These are phyloP conservation scores for Rhinocladiella mackenziei DNA, from an alignment of 2,329 filamentous ascomycete genomes.

Conservation along the genomic window DNA sequence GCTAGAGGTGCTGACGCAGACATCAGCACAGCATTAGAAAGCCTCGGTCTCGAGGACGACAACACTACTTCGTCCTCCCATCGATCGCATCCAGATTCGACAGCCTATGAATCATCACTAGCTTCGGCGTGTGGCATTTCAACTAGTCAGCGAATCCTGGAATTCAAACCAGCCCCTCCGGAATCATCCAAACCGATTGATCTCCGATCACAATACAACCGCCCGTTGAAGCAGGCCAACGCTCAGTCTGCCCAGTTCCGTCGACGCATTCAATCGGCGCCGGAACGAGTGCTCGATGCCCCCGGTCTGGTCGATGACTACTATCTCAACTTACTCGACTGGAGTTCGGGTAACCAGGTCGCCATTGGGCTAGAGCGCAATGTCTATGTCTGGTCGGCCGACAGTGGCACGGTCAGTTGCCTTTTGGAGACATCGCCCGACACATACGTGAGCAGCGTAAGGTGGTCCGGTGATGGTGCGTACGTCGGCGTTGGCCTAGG, in stretches of 20 bases:
- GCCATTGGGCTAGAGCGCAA: slow-evolving; percentile 95
- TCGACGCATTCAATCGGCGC: slow-evolving; percentile 86
- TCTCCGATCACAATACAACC: slow-evolving; percentile 95
- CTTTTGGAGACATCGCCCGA: slow-evolving; percentile 83
- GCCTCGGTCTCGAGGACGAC: slow-evolving; percentile 70
- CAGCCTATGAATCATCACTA: slow-evolving; percentile 87
- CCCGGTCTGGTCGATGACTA: slow-evolving; percentile 97
- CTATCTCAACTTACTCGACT: slow-evolving; percentile 97
- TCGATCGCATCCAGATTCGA: slow-evolving; percentile 78
- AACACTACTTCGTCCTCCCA: slow-evolving; percentile 62
- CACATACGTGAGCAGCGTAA: slow-evolving; percentile 96
- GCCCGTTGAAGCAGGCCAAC: slow-evolving; percentile 75
- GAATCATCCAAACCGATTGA: slow-evolving; percentile 98
- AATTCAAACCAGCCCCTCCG: slow-evolving; percentile 96
- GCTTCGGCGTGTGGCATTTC: slow-evolving; percentile 89
- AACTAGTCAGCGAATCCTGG: slow-evolving; percentile 89
- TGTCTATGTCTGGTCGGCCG: slow-evolving; percentile 98
- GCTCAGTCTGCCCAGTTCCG: slow-evolving; percentile 78
- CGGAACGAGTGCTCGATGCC: slow-evolving; percentile 92
- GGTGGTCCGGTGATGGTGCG: slow-evolving; percentile 96
- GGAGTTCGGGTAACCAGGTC: slow-evolving; percentile 96
- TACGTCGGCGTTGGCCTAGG: slow-evolving; percentile 95
- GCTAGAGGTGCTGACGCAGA: slow-evolving; percentile 65
- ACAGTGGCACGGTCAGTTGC: slow-evolving; percentile 82
- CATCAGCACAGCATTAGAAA: slow-evolving; percentile 72